Percentiles rank a stretch among this genome's conserved stretches.
Conservation (phyloP, 495 filamentous ascomycete genomes). For the Penicillium pancosmium region DNA sequence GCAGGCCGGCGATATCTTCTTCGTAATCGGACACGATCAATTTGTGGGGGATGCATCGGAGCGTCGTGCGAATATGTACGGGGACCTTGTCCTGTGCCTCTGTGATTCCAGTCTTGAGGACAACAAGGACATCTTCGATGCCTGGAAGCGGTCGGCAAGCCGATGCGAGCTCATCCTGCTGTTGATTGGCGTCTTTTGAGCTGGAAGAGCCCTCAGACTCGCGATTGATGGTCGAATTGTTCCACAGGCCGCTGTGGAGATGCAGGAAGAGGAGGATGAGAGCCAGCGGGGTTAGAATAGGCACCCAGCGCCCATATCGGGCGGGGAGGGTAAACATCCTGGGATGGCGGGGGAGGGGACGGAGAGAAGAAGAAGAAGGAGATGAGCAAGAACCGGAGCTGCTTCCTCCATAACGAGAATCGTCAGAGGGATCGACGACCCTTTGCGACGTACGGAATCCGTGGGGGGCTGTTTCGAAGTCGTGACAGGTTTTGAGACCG, state of each 20-base stretch:
- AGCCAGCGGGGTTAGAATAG: constrained; percentile 16
- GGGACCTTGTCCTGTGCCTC: constrained; percentile 47
- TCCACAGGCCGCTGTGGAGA: constrained; percentile 15
- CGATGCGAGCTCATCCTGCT: not conserved
- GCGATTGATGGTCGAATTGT: constrained; percentile 11
- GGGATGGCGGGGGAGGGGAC: not conserved
- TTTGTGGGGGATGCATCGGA: constrained; percentile 49
- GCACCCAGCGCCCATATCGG: constrained; percentile 33
- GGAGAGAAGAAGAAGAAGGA: constrained; percentile 4
- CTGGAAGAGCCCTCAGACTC: not conserved
- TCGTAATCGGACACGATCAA: constrained; percentile 53
- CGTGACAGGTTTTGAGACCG: constrained; percentile 11
- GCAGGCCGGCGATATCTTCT: constrained; percentile 43
- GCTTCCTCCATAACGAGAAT: constrained; percentile 24
- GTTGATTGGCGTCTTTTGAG: not conserved
- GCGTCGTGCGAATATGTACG: constrained; percentile 47
- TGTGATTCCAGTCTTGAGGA: constrained; percentile 54
- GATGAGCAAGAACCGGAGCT: not conserved
- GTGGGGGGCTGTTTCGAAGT: constrained; percentile 16
- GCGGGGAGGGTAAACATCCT: constrained; percentile 25
- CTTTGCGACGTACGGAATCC: not conserved
- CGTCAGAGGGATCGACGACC: constrained; percentile 1
- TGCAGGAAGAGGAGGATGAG: constrained; percentile 25
- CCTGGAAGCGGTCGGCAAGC: constrained; percentile 34
- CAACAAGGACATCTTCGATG: constrained; percentile 43